Evolutionary conservation across 306 rosid species (phyloP), one percentile per base, ranked within the genome.

Genomic region (Ammopiptanthus mongolicus): DNA sequence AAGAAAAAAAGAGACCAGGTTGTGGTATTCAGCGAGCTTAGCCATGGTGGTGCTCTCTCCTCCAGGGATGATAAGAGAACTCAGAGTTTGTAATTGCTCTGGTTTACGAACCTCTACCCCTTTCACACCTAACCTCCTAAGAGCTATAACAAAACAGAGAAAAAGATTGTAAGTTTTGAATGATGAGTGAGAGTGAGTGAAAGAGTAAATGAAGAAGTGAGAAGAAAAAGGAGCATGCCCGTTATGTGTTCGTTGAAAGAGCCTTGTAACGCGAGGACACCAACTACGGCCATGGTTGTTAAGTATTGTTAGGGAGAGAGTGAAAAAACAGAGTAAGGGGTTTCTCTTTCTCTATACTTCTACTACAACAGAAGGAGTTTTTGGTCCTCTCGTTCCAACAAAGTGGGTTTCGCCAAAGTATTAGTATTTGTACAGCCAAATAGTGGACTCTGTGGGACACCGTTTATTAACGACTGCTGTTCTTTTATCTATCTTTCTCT

Each of bases 11-110:
- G 31, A 50, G 11, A 89, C 97, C 89, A 94, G 81, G 64, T 94
- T 91, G 87, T 91, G 96, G 76, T 68, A 89, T 81, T 90, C 87
- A 3, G 98, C 98, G 13, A 94, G 91, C 88, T 90, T 94, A 51
- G 97, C 97, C 98, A 94, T 94, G 76, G 96, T 88, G 80, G 98
- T 94, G 75, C 98, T 94, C 75, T 94, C 97, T 69, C 98, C 98
- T 13, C 98, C 98, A 2, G 98, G 98, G 60, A 94, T 90, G 69
- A 94, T 94, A 10, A 94, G 88, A 12, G 98, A 91, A 18, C 78
- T 65, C 12, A 94, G 83, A 3, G 46, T 71, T 14, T 66, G 84
- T 77, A 94, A 97, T 76, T 94, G 98, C 75, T 90, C 97, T 0
- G 97, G 93, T 80, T 91, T 94, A 81, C 91, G 86, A 84, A 94